Evolutionary conservation across 75 land plant genomes (phyloP).

Genomic region (Cunninghamia lanceolata): DNA sequence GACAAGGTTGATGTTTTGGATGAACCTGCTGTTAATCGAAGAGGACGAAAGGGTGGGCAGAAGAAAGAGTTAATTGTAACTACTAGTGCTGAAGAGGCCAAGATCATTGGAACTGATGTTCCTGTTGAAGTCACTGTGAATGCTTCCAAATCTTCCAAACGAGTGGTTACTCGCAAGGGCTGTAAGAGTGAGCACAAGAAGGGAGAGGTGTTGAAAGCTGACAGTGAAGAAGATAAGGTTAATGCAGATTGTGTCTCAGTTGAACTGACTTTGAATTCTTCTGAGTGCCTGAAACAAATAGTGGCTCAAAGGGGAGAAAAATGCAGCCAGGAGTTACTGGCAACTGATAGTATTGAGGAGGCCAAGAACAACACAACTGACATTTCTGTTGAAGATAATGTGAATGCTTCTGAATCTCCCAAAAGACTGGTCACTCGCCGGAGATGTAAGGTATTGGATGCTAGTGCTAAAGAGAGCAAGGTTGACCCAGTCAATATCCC

Average conservation of each 20-base stretch:
- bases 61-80: neutral
- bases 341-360: neutral
- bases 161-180: constrained; percentile 1
- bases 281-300: neutral
- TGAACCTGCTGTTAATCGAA: neutral
- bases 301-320: neutral
- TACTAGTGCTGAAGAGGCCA: neutral
- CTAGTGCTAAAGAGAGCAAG: neutral
- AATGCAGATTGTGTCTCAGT: neutral
- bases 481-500: neutral
- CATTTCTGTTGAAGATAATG: neutral
- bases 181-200: neutral
- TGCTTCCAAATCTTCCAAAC: neutral
- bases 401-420: neutral
- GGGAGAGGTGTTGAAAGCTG: neutral
- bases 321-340: neutral
- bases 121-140: neutral
- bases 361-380: neutral
- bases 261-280: neutral
- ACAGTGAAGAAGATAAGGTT: neutral
- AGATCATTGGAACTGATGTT: neutral
- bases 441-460: neutral
- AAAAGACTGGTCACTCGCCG: neutral
- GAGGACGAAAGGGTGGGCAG: neutral
- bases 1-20: neutral